Percentiles rank a stretch among this genome's conserved stretches.
Evolutionary conservation across 169 alveolate species (phyloP).

Genomic region (Cryptosporidium meleagridis): DNA sequence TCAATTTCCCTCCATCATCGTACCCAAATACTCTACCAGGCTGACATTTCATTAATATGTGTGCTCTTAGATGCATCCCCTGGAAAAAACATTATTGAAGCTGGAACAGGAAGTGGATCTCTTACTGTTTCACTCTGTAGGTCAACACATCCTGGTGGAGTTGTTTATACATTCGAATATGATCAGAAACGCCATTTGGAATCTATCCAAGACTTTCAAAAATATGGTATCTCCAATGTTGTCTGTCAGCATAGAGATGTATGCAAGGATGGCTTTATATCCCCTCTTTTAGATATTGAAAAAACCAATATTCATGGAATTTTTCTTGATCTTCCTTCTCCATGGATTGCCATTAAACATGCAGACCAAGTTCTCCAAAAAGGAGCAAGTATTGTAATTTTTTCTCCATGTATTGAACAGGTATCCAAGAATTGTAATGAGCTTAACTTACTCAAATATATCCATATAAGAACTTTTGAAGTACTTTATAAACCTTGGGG

Average conservation of each 20-base stretch:
- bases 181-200: conserved; percentile 85
- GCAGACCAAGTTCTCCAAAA: conserved; percentile 80
- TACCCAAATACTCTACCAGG: conserved; percentile 91
- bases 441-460: conserved; percentile 10
- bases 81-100: conserved; percentile 87
- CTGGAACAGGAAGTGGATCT: conserved; percentile 93
- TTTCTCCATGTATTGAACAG: conserved; percentile 92
- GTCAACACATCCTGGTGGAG: conserved; percentile 88
- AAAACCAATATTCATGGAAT: conserved; percentile 82
- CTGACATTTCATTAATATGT: conserved; percentile 89
- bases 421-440: conserved; percentile 83
- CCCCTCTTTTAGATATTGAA: conserved; percentile 76
- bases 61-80: conserved; percentile 88
- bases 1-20: conserved; percentile 82
- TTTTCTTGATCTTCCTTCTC: conserved; percentile 92
- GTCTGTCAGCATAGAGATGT: conserved; percentile 85
- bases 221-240: conserved; percentile 36
- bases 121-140: conserved; percentile 86
- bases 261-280: conserved; percentile 78
- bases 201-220: conserved; percentile 81
- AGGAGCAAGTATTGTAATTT: conserved; percentile 86
- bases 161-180: conserved; percentile 87
- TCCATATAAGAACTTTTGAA: conserved; percentile 87
- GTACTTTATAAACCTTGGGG: conserved; percentile 88
- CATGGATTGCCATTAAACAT: conserved; percentile 88